phyloP scores from a whole-genome alignment of 495 filamentous ascomycete genomes.

The Aspergillus hancockii region DNA sequence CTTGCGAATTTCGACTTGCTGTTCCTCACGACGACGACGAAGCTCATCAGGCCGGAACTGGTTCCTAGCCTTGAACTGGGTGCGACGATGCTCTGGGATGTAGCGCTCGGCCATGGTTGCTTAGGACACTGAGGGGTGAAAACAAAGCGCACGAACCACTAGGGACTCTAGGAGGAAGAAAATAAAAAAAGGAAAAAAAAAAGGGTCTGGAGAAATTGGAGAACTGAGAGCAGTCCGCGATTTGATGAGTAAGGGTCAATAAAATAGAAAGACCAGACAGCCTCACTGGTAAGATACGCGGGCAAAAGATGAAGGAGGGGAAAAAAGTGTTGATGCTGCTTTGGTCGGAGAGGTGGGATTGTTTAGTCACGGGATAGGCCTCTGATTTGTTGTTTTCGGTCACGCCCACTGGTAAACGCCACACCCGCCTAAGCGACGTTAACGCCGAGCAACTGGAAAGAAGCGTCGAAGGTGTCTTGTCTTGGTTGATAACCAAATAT shows the following conservation, averaged over 20 bases:
- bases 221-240: conserved; percentile 13
- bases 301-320: conserved; percentile 24
- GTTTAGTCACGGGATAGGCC: conserved; percentile 20
- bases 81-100: conserved; percentile 98
- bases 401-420: conserved; percentile 14
- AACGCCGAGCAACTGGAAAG: conserved; percentile 14
- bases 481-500: no score
- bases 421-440: conserved; percentile 34
- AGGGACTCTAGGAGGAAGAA: conserved; percentile 25
- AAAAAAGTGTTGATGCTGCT: conserved; percentile 29
- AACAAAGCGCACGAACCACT: conserved; percentile 35
- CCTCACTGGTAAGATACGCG: conserved; percentile 11
- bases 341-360: conserved; percentile 25
- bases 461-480: background rate
- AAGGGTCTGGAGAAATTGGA: conserved; percentile 25
- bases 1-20: conserved; percentile 98
- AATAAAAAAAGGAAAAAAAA: conserved; percentile 39
- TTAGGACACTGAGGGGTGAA: conserved; percentile 37
- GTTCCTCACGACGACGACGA: conserved; percentile 96
- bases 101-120: conserved; percentile 92
- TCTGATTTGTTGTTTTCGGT: conserved; percentile 27
- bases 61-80: conserved; percentile 97
- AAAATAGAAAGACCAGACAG: conserved; percentile 17
- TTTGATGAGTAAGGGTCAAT: conserved; percentile 15
- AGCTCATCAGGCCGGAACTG: conserved; percentile 99